phyloP scores from a whole-genome alignment of 164 flowering plant species.

The Stephania yunnanensis region DNA sequence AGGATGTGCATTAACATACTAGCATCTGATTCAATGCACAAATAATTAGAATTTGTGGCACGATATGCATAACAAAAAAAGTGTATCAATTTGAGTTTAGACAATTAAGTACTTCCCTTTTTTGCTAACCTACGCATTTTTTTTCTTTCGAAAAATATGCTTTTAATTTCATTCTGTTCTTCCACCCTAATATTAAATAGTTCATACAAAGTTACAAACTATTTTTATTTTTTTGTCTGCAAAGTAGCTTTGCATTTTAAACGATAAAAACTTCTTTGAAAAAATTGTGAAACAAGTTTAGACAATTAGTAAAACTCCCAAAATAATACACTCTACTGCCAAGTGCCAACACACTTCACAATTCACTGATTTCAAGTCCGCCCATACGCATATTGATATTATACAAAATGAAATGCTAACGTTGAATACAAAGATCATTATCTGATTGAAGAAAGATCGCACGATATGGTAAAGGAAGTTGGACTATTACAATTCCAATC shows the following conservation, averaged over 20 bases:
- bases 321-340: neutral
- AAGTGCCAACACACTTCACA: neutral
- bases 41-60: too few species aligned
- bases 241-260: too few species aligned
- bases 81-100: too few species aligned
- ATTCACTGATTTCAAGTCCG: neutral
- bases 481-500: too few species aligned
- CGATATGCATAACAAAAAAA: too few species aligned
- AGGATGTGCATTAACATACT: neutral
- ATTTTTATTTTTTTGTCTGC: neutral
- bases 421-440: neutral
- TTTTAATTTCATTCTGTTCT: too few species aligned
- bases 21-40: neutral
- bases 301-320: neutral
- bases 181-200: neutral
- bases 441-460: neutral
- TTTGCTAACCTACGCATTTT: neutral
- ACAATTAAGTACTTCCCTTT: too few species aligned
- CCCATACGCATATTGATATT: neutral
- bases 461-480: neutral
- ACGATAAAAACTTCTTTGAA: neutral
- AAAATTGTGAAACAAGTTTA: neutral
- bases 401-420: neutral
- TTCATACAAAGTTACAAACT: neutral
- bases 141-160: neutral